Evolutionary conservation across 768 basidiomycete species (phyloP).

Genomic region (Vararia minispora): DNA sequence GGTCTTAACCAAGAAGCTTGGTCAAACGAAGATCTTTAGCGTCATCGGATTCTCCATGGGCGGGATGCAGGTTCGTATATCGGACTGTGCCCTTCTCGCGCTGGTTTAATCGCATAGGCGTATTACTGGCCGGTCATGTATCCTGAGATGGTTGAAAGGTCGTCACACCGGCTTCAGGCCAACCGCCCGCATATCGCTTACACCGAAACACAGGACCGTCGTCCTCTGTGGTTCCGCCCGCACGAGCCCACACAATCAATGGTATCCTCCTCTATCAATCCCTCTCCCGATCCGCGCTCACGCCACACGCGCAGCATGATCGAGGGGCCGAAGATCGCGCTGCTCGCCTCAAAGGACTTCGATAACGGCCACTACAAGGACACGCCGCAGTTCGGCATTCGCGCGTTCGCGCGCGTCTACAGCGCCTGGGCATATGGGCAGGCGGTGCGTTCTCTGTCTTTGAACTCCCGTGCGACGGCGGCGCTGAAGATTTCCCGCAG

Average conservation of each 20-base stretch:
- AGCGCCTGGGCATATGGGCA: conserved; percentile 52
- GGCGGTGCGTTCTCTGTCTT: conserved; percentile 23
- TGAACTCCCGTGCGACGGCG: not conserved
- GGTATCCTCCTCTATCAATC: conserved; percentile 21
- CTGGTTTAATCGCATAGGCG: conserved; percentile 22
- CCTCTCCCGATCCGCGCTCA: not conserved
- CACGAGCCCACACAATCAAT: conserved; percentile 44
- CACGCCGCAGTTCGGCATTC: conserved; percentile 35
- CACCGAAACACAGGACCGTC: conserved; percentile 29
- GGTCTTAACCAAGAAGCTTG: conserved; percentile 37
- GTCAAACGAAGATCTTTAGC: conserved; percentile 31
- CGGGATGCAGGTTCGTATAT: conserved; percentile 32
- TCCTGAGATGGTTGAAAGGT: conserved; percentile 43
- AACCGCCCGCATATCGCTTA: not conserved
- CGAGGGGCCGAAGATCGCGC: conserved; percentile 47
- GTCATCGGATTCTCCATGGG: conserved; percentile 54
- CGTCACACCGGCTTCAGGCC: not conserved
- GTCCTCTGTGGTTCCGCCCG: conserved; percentile 42
- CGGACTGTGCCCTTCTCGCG: not conserved
- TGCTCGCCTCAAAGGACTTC: conserved; percentile 44
- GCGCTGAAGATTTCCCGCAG: conserved; percentile 18
- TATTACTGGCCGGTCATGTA: conserved; percentile 48
- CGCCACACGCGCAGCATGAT: conserved; percentile 31
- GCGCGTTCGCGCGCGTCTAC: conserved; percentile 46
- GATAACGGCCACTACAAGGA: conserved; percentile 39